Evolutionary conservation across 331 rosid species (phyloP).

Genomic region (Malus hybrid): DNA sequence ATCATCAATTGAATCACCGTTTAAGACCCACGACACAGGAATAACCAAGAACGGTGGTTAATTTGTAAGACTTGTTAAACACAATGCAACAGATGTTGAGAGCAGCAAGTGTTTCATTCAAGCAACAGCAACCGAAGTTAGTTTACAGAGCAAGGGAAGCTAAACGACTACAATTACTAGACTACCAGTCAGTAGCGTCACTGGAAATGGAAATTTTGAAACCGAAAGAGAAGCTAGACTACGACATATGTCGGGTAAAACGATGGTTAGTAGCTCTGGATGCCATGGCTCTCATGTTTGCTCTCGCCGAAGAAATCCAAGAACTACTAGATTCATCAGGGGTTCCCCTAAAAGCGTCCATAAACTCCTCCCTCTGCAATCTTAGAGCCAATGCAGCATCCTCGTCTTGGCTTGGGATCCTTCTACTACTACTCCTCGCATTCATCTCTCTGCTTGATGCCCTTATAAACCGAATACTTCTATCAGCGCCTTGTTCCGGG

Average conservation of each 20-base stretch:
- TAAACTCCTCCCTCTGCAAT: slow-evolving; percentile 83
- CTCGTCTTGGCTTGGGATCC: slow-evolving; percentile 47
- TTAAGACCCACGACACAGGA: no score
- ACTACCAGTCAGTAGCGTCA: not conserved
- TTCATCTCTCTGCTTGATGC: slow-evolving; percentile 10
- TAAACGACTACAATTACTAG: no score
- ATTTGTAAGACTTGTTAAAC: no score
- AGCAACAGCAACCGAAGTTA: no score
- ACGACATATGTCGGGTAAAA: slow-evolving; percentile 8
- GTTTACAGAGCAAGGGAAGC: no score
- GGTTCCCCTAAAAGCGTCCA: slow-evolving; percentile 44
- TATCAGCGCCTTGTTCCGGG: slow-evolving; percentile 7
- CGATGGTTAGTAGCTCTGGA: slow-evolving; percentile 52
- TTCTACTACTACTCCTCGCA: slow-evolving; percentile 38
- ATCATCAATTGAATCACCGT: no score
- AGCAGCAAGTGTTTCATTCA: no score
- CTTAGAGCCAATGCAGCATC: slow-evolving; percentile 87
- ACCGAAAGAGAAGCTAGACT: not conserved
- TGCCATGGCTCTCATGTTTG: slow-evolving; percentile 73
- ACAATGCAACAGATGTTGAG: no score
- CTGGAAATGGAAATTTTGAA: not conserved
- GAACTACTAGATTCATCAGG: slow-evolving; percentile 23
- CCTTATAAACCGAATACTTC: slow-evolving; percentile 18
- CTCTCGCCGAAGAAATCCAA: slow-evolving; percentile 40
- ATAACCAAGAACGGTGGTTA: no score